Conservation (phyloP, 495 filamentous ascomycete genomes). For the Penicillium crystallinum region DNA sequence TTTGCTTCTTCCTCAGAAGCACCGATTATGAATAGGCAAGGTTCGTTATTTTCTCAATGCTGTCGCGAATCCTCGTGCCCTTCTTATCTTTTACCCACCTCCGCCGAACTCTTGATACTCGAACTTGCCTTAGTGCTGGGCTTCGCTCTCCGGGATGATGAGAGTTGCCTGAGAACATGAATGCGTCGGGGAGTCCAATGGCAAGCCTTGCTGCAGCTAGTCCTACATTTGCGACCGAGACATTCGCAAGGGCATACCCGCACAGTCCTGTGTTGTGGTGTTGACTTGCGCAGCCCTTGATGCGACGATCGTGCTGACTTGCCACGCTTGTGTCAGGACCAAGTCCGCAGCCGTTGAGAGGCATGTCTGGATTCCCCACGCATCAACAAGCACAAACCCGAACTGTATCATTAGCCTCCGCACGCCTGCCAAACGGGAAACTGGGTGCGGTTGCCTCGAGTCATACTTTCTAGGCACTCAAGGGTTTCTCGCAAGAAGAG, state of each 20-base stretch:
- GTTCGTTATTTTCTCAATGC: conserved; percentile 30
- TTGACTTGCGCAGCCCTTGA: conserved; percentile 13
- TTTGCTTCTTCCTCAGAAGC: neutral
- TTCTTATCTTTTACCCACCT: conserved; percentile 4
- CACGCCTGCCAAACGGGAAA: conserved; percentile 70
- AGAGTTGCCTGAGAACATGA: neutral
- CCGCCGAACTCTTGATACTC: conserved; percentile 2
- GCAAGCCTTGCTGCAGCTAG: conserved; percentile 16
- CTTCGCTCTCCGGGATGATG: neutral
- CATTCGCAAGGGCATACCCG: conserved; percentile 17
- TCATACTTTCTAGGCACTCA: conserved; percentile 1
- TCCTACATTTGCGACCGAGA: conserved; percentile 27
- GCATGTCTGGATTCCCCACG: conserved; percentile 64
- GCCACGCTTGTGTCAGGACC: conserved; percentile 43
- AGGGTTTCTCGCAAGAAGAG: conserved; percentile 2
- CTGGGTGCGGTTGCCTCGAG: conserved; percentile 51
- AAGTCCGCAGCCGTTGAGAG: conserved; percentile 63
- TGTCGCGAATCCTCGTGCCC: conserved; percentile 7
- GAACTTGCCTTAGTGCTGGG: neutral
- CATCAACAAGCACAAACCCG: conserved; percentile 62
- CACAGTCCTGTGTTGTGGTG: conserved; percentile 14
- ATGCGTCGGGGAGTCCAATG: conserved; percentile 15
- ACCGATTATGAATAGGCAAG: conserved; percentile 40
- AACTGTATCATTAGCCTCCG: conserved; percentile 52
- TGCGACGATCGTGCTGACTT: conserved; percentile 26